A percentile compares a stretch with the other conserved stretches of the same genome.
These are phyloP conservation scores for Albugo laibachii DNA, from an alignment of 352 stramenopile genomes.

Conservation along the genomic window DNA sequence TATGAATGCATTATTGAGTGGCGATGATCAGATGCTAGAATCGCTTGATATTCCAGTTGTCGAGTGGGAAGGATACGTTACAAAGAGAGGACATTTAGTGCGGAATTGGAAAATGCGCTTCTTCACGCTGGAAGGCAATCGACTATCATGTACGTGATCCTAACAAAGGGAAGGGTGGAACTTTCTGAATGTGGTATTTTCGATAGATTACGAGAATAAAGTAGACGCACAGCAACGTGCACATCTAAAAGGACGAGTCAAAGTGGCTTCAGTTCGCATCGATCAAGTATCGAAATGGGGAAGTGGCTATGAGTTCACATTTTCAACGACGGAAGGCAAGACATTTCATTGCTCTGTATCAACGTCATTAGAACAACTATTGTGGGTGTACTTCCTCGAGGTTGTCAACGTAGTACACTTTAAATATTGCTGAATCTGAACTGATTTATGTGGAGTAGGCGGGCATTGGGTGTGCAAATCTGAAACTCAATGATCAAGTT, in stretches of 20 bases:
- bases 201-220: conserved; percentile 71
- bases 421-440: too few species aligned
- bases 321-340: conserved; percentile 69
- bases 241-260: conserved; percentile 70
- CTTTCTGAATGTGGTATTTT: neutral
- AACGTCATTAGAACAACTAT: conserved; percentile 60
- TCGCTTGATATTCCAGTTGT: conserved; percentile 71
- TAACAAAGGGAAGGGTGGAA: too few species aligned
- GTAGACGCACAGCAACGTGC: conserved; percentile 71
- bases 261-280: conserved; percentile 50
- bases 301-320: conserved; percentile 69
- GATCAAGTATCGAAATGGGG: conserved; percentile 64
- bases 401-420: conserved; percentile 7
- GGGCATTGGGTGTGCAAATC: too few species aligned
- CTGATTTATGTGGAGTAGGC: too few species aligned
- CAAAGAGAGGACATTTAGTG: conserved; percentile 69
- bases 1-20: too few species aligned
- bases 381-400: conserved; percentile 76
- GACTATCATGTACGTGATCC: conserved; percentile 42
- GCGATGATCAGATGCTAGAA: conserved; percentile 16
- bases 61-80: conserved; percentile 82
- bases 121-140: conserved; percentile 73
- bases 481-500: too few species aligned
- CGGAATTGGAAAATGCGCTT: conserved; percentile 79
- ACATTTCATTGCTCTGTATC: conserved; percentile 63